A percentile compares a stretch with the other conserved stretches of the same genome.
Evolutionary conservation across 2,329 filamentous ascomycete species (phyloP).

Genomic region (Fusarium avenaceum): DNA sequence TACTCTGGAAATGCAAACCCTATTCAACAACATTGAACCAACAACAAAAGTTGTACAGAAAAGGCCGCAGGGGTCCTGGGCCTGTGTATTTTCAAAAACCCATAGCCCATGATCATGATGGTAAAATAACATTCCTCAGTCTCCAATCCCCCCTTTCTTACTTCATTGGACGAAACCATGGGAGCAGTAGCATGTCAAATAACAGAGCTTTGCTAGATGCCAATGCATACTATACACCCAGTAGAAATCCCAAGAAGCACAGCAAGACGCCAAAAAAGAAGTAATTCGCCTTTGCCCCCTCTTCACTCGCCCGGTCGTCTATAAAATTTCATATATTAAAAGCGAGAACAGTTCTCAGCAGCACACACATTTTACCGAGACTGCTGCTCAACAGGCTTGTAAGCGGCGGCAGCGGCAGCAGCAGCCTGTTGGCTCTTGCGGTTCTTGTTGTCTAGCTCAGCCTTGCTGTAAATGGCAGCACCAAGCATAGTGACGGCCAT

Average conservation of each 20-base stretch:
- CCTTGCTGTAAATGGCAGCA: constrained; percentile 70
- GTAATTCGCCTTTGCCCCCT: constrained; percentile 27
- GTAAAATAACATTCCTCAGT: constrained; percentile 32
- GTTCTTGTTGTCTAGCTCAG: constrained; percentile 65
- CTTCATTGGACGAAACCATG: constrained; percentile 21
- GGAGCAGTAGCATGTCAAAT: constrained; percentile 30
- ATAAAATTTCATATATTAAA: constrained; percentile 49
- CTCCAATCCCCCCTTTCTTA: constrained; percentile 31
- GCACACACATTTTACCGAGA: constrained; percentile 35
- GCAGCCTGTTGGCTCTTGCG: constrained; percentile 50
- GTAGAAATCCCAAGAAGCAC: constrained; percentile 24
- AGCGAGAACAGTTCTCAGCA: constrained; percentile 31
- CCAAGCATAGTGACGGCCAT: constrained; percentile 68
- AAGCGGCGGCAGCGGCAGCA: constrained; percentile 50
- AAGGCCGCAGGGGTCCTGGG: constrained; percentile 36
- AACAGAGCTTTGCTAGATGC: constrained; percentile 35
- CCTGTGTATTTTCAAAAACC: constrained; percentile 43
- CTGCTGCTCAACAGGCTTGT: constrained; percentile 56
- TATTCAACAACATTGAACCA: constrained; percentile 45
- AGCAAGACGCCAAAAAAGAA: constrained; percentile 39
- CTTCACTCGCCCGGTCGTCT: constrained; percentile 42
- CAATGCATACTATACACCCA: constrained; percentile 15
- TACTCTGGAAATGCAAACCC: constrained; percentile 42
- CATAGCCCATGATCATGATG: constrained; percentile 49
- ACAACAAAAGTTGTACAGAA: constrained; percentile 38